Evolutionary conservation across 192 early-diverging fungal genomes (phyloP), one percentile per base, ranked within the genome.

Genomic region (Linnemannia exigua): DNA sequence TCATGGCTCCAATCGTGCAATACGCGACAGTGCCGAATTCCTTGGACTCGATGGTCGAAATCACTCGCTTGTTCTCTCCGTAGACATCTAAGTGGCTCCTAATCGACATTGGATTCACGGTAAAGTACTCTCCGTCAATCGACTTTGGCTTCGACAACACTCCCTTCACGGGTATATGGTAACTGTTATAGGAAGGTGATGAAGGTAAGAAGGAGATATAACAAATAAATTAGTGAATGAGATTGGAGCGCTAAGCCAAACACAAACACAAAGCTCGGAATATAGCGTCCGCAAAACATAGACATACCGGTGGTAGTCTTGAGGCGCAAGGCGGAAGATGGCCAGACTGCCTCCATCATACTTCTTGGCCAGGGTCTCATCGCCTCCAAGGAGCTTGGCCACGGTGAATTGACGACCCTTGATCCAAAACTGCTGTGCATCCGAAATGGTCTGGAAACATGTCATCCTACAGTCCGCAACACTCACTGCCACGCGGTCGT

Each of bases 21-120:
- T 92, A 90, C 0, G 94, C 95, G 19, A 97, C 92, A 36, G 85
- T 90, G 16, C 96, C 96, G 87, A 95, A 95, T 48, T 90, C 88
- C 5, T 88, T 87, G 15, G 92, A 91, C 33, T 94, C 89, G 7
- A 97, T 91, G 38, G 89, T 89, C 17, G 91, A 93, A 12, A 96
- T 88, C 33, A 89, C 87, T 11, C 96, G 90, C 15, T 92, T 91
- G 83, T 97, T 97, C 73, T 96, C 95, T 2, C 94, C 93, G 82
- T 92, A 97, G 25, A 97, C 96, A 88, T 97, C 95, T 44, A 94
- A 58, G 3, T 87, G 85, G 31, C 79, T 80, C 12, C 94, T 87
- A 71, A 97, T 92, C 35, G 95, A 93, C 94, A 97, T 96, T 25
- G 95, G 95, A 80, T 96, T 96, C n/a, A 96, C 95, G 0, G 96